A percentile compares a stretch with the other conserved stretches of the same genome.
These are phyloP conservation scores for Pseudocercospora eumusae DNA, from an alignment of 2,329 filamentous ascomycete species.

Conservation along the genomic window DNA sequence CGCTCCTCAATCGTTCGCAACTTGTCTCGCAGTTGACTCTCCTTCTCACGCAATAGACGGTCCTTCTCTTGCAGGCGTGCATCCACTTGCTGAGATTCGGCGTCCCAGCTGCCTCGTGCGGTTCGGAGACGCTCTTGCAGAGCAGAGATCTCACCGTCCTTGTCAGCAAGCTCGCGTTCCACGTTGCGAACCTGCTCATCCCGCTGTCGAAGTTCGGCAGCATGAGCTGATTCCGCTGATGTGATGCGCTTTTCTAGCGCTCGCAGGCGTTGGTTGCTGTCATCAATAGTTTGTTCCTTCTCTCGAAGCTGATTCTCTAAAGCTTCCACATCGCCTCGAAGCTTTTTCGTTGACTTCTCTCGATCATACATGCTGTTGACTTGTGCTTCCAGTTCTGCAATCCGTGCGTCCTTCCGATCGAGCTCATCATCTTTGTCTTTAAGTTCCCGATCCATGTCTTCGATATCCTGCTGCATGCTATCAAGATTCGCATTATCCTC, in stretches of 20 bases:
- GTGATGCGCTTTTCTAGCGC: conserved; percentile 39
- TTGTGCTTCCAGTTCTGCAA: conserved; percentile 38
- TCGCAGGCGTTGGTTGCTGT: conserved; percentile 38
- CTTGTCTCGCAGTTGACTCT: conserved; percentile 74
- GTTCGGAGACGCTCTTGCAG: conserved; percentile 42
- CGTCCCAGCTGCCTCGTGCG: conserved; percentile 44
- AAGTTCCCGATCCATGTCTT: conserved; percentile 53
- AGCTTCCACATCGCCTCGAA: conserved; percentile 40
- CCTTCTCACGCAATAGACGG: conserved; percentile 66
- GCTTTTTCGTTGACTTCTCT: conserved; percentile 43
- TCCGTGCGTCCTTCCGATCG: conserved; percentile 36
- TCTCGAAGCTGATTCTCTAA: conserved; percentile 41
- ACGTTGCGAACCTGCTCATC: conserved; percentile 64
- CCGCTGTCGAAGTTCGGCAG: conserved; percentile 34
- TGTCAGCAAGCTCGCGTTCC: conserved; percentile 41
- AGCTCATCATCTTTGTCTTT: conserved; percentile 50
- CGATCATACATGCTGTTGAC: conserved; percentile 37
- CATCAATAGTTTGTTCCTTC: conserved; percentile 41
- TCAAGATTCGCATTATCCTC: conserved; percentile 54
- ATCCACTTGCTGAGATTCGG: conserved; percentile 42
- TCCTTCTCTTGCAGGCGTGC: conserved; percentile 43
- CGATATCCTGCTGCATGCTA: conserved; percentile 60
- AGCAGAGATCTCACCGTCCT: conserved; percentile 42
- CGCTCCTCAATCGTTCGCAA: conserved; percentile 71
- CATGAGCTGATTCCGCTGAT: conserved; percentile 26